Base-by-base conservation (phyloP, 768 basidiomycete species). In the Lactifluus subvellereus region DNA sequence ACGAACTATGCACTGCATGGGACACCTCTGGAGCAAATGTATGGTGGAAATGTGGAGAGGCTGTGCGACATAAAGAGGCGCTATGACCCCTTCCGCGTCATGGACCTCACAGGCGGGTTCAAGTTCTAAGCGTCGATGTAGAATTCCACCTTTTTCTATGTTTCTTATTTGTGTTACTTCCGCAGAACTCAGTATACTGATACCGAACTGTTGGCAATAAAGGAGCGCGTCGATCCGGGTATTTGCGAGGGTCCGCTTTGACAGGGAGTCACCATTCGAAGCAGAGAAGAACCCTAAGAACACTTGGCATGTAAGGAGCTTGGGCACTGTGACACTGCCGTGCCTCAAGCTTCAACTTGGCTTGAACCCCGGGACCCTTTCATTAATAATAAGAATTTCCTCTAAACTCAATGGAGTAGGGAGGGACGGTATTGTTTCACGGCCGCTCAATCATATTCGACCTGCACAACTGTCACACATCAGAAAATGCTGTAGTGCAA, bases 101-200 rank as follows among this genome's bases (percentile, higher is more conserved):
- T 56, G 55, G 55, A 43, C 6, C 55, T 56, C n/a, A 42, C 54
- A 11, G 55, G 55, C 2, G 56, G 56, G 4, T 47, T 35, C n/a
- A 54, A 42, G 27, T 20, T 52, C 32, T 52, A n/a, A 33, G 51
- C 3, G 42, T 42, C 42, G 42, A 42, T 18, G 7, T 18, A 10
- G 18, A 6, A 43, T 18, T 18, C 9, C 10, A 20, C 16, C 0
- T 47, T 20, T 47, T 18, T 1, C n/a, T 47, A 8, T 10, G 7
- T 47, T 27, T 27, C 22, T 22, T 18, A 11, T 42, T 38, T 38
- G 35, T 37, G 35, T 37, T 37, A 2, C 35, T 37, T 37, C 35
- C 35, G 10, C 35, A 10, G 35, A 37, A 10, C 35, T 7, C 35
- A 10, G 35, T 37, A 37, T 37, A 37, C 40, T 42, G 40, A 42